Evolutionary conservation across 148 eudicot species (phyloP).

Genomic region (Arctostaphylos glauca): DNA sequence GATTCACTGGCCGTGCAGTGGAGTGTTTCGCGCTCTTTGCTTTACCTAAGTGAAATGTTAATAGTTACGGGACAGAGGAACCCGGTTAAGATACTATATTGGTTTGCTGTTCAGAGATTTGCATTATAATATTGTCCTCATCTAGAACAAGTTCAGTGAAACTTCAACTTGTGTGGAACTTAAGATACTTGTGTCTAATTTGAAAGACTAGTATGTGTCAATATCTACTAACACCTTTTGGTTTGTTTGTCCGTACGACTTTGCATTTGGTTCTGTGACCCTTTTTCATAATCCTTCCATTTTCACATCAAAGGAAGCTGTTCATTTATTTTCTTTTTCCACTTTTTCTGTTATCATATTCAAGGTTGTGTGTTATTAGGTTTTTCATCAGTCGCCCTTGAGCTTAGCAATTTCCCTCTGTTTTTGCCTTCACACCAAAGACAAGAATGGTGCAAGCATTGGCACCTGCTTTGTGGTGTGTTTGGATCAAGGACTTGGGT

Average conservation of each 20-base stretch:
- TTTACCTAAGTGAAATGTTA: slow-evolving; percentile 30
- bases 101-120: slow-evolving; percentile 31
- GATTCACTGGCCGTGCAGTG: slow-evolving; percentile 10
- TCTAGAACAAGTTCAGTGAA: slow-evolving; percentile 28
- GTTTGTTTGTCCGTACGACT: not conserved
- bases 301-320: too few relatives aligned
- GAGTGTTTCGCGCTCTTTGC: slow-evolving; percentile 4
- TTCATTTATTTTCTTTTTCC: too few relatives aligned
- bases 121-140: slow-evolving; percentile 26
- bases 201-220: not conserved
- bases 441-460: too few relatives aligned
- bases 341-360: too few relatives aligned
- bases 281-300: too few relatives aligned
- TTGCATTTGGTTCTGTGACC: too few relatives aligned
- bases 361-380: too few relatives aligned
- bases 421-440: too few relatives aligned
- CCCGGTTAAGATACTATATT: slow-evolving; percentile 27
- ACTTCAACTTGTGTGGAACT: slow-evolving; percentile 11
- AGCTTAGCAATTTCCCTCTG: too few relatives aligned
- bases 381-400: too few relatives aligned
- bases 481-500: too few relatives aligned
- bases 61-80: slow-evolving; percentile 33
- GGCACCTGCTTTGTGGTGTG: too few relatives aligned
- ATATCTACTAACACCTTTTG: not conserved
- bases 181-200: slow-evolving; percentile 2